Conservation (phyloP, 192 early-diverging fungal species). For the Coemansia sp. region DNA sequence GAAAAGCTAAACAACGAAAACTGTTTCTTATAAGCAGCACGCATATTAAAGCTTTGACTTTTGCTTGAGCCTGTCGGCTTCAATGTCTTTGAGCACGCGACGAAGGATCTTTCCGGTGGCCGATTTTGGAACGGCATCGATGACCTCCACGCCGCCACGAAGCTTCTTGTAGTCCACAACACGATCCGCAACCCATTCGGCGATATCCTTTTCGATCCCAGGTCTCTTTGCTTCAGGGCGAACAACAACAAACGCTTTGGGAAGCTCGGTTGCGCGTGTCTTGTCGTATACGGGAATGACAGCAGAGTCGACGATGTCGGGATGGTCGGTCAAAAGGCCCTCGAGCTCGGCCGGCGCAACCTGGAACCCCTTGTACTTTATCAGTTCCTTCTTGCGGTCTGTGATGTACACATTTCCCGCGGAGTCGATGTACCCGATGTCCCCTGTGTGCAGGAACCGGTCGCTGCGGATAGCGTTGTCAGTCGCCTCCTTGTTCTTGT, state of each 20-base stretch:
- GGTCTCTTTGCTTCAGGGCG: conserved; percentile 43
- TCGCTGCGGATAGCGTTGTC: conserved; percentile 67
- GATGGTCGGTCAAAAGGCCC: conserved; percentile 68
- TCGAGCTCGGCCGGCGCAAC: conserved; percentile 92
- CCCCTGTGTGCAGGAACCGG: conserved; percentile 82
- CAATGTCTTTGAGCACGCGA: conserved; percentile 57
- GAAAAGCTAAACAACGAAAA: no score
- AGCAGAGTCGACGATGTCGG: conserved; percentile 64
- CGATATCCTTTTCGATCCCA: conserved; percentile 37
- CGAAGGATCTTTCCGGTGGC: conserved; percentile 83
- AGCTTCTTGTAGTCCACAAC: conserved; percentile 78
- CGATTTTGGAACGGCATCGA: conserved; percentile 74
- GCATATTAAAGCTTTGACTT: conserved; percentile 18
- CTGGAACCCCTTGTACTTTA: conserved; percentile 89
- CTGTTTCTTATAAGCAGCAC: neutral
- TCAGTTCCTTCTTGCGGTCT: conserved; percentile 87
- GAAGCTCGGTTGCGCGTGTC: conserved; percentile 67
- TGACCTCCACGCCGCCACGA: conserved; percentile 74
- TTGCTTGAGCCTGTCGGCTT: conserved; percentile 14
- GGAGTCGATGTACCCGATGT: conserved; percentile 72
- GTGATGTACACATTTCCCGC: conserved; percentile 63
- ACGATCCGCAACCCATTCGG: conserved; percentile 58
- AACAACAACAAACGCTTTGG: conserved; percentile 78
- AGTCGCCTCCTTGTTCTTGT: conserved; percentile 78
- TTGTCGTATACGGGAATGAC: conserved; percentile 67